These are phyloP conservation scores for Metschnikowia noctiluminum DNA, from an alignment of 805 yeast species.

Conservation along the genomic window DNA sequence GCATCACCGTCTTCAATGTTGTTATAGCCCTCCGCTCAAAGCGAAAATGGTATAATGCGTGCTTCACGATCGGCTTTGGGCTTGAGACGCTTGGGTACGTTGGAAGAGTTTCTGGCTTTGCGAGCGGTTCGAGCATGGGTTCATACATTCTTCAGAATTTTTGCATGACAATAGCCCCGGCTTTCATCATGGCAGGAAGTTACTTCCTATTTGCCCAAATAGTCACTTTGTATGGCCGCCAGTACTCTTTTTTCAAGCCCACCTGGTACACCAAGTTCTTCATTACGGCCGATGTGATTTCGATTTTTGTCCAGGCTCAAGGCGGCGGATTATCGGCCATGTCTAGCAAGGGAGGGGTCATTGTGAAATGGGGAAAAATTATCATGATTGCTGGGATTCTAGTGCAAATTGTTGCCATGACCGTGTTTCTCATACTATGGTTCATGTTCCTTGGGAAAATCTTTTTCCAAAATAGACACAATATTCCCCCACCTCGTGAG, in stretches of 20 bases:
- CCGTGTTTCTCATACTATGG: constrained; percentile 34
- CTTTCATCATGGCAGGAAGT: constrained; percentile 42
- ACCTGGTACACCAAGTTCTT: constrained; percentile 43
- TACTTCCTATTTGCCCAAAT: constrained; percentile 39
- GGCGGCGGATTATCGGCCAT: constrained; percentile 39
- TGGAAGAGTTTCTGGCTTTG: constrained; percentile 32
- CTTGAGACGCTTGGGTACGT: constrained; percentile 37
- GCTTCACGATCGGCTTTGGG: constrained; percentile 34
- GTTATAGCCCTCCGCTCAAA: constrained; percentile 30
- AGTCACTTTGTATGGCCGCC: constrained; percentile 37
- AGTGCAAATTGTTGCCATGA: constrained; percentile 38
- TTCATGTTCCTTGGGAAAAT: constrained; percentile 32
- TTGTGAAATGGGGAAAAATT: constrained; percentile 32
- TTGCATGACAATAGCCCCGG: constrained; percentile 38
- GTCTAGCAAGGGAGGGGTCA: constrained; percentile 23
- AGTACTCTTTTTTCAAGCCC: constrained; percentile 36
- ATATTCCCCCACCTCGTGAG: constrained; percentile 13
- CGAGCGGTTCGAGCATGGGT: constrained; percentile 20
- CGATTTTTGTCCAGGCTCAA: constrained; percentile 36
- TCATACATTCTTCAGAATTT: constrained; percentile 33
- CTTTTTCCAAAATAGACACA: constrained; percentile 25
- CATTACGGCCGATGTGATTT: constrained; percentile 34
- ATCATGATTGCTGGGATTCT: constrained; percentile 38
- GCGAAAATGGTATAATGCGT: constrained; percentile 38
- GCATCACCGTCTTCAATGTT: constrained; percentile 23